Evolutionary conservation across 1,284 basidiomycete genomes (phyloP), one percentile per base, ranked within the genome.

Genomic region (Cryptococcus depauperatus): DNA sequence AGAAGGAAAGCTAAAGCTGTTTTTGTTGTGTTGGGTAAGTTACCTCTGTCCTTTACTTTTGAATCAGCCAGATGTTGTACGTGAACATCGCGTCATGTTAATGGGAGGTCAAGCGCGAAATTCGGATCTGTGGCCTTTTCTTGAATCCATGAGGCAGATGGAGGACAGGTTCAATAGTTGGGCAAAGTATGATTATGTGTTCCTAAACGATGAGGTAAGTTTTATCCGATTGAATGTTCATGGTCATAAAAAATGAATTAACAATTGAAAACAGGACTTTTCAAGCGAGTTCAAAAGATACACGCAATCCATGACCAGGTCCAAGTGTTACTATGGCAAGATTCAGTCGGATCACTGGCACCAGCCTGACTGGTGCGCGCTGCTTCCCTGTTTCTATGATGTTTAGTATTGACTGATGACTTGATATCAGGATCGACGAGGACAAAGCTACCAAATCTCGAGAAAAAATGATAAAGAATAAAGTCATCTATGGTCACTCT

Each of bases 401-500:
- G 27, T 13, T 2, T 43, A 22, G 32, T 28, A 19, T 30, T 7
- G 2, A 34, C 9, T 38, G 38, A 19, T 29, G 26, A 28, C 23
- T 14, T 30, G 28, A 10, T 18, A 6, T 9, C 41, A 68, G 68
- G 82, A 82, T 86, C 49, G 82, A 86, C 50, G 82, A 86, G 59
- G 73, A 77, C 5, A 76, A 74, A 39, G 86, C 87, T 2, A 73
- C 68, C n/a, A 74, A 74, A 37, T 76, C 78, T 18, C 75, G 87
- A 44, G 73, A 77, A 40, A 74, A 75, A 51, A 78, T 93, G 85
- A 74, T 79, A n/a, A 74, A 77, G 56, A 75, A 87, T 44, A 77
- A 81, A 48, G 85, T 95, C 56, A 90, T 92, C 43, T 95, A 95
- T 55, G 91, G 88, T 59, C 85, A 84, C 74, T 73, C 65, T 65